phyloP scores from a whole-genome alignment of 2,329 filamentous ascomycete species.

The Fusarium nodosum region DNA sequence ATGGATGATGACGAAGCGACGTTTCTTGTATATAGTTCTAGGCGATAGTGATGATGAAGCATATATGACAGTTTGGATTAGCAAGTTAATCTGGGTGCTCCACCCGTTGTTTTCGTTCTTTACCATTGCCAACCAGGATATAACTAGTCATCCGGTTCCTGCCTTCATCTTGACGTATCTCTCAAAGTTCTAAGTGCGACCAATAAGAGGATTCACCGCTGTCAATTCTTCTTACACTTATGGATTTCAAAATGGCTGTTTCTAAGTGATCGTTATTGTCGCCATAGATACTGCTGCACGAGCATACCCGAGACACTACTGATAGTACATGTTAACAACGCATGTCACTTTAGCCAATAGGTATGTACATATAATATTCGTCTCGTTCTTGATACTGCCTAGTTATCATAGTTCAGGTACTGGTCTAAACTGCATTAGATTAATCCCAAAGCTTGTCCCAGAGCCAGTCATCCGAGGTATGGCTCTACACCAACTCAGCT shows the following conservation, averaged over 20 bases:
- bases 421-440: conserved; percentile 15
- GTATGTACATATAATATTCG: fast-evolving
- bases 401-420: neutral
- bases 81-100: neutral
- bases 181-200: too few species aligned
- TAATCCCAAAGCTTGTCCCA: conserved; percentile 6
- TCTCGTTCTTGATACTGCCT: fast-evolving
- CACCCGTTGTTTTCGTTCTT: neutral
- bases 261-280: too few species aligned
- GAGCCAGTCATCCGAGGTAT: conserved; percentile 5
- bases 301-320: too few species aligned
- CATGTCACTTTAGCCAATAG: neutral
- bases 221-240: too few species aligned
- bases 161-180: too few species aligned
- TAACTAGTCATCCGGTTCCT: too few species aligned
- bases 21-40: neutral
- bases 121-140: fast-evolving
- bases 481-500: conserved; percentile 7
- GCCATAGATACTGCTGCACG: too few species aligned
- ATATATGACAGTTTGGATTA: neutral
- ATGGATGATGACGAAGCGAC: neutral
- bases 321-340: fast-evolving
- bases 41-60: neutral
- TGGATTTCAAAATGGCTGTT: too few species aligned
- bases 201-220: too few species aligned